These are phyloP conservation scores for Dryadomyces quercivorus DNA, from an alignment of 2,329 filamentous ascomycete genomes.

Conservation along the genomic window DNA sequence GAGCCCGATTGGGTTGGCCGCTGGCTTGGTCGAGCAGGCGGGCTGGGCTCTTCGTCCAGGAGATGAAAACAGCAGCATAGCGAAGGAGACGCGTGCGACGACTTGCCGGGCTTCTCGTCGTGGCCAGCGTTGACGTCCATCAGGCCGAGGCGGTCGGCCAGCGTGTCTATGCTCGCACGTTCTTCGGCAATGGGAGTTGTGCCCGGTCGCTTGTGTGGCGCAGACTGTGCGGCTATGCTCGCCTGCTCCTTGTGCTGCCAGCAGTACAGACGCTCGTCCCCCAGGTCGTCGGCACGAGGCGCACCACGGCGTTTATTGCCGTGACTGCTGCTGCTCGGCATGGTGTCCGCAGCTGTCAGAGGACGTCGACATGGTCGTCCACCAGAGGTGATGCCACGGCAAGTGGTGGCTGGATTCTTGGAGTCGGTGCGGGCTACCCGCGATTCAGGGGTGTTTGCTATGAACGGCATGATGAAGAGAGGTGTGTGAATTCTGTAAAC, in stretches of 20 bases:
- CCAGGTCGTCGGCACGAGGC: conserved; percentile 34
- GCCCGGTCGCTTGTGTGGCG: conserved; percentile 28
- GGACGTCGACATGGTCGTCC: conserved; percentile 76
- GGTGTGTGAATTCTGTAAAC: not conserved
- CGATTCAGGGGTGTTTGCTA: conserved; percentile 68
- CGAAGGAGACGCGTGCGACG: conserved; percentile 13
- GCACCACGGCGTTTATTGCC: conserved; percentile 12
- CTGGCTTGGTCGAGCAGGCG: conserved; percentile 32
- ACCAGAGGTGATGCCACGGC: conserved; percentile 70
- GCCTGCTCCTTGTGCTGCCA: conserved; percentile 95
- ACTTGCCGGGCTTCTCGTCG: conserved; percentile 15
- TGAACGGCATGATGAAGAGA: conserved; percentile 43
- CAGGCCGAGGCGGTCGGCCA: conserved; percentile 68
- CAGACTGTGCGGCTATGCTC: conserved; percentile 30
- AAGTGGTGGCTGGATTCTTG: conserved; percentile 71
- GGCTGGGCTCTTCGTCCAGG: conserved; percentile 27
- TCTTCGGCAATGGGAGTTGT: conserved; percentile 45
- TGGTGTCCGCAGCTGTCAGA: conserved; percentile 34
- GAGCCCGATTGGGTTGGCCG: conserved; percentile 24
- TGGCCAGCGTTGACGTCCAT: conserved; percentile 38
- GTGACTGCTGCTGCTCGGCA: not conserved
- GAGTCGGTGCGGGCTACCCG: conserved; percentile 70
- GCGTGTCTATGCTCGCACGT: conserved; percentile 73
- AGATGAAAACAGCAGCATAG: conserved; percentile 43
- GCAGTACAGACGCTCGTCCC: conserved; percentile 62